Conservation (phyloP, 768 basidiomycete genomes). For the Tylopilus subfusipes region DNA sequence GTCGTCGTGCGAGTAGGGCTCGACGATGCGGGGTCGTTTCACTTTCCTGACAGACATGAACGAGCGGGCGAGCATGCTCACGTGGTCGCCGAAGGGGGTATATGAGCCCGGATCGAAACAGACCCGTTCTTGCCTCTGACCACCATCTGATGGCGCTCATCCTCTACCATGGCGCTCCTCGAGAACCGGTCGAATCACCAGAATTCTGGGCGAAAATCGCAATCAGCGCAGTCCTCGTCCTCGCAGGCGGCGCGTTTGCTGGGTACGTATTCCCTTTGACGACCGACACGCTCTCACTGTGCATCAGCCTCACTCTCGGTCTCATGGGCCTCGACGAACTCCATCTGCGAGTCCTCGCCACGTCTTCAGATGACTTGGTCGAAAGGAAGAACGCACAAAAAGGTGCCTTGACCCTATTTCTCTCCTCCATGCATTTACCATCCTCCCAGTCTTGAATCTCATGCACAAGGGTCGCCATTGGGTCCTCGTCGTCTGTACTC, state of each 20-base stretch:
- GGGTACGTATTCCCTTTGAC: conserved; percentile 46
- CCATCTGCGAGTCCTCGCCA: conserved; percentile 79
- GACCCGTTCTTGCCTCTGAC: not conserved
- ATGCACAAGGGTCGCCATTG: conserved; percentile 77
- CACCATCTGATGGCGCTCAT: not conserved
- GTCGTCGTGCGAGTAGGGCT: conserved; percentile 68
- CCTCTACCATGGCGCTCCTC: not conserved
- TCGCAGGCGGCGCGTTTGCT: conserved; percentile 88
- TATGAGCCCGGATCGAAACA: not conserved
- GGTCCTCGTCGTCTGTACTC: conserved; percentile 76
- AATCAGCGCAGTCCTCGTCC: conserved; percentile 65
- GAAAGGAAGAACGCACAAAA: conserved; percentile 70
- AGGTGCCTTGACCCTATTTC: conserved; percentile 38
- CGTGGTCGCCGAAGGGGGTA: not conserved
- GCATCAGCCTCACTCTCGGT: conserved; percentile 74
- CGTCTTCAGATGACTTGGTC: conserved; percentile 68
- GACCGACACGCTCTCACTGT: not conserved
- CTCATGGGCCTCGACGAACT: conserved; percentile 93
- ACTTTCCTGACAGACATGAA: too few species aligned
- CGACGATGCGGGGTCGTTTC: conserved; percentile 25
- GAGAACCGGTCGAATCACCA: conserved; percentile 45
- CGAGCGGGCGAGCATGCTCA: too few species aligned
- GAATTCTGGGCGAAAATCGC: conserved; percentile 74
- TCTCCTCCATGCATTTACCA: not conserved
- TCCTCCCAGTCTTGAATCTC: conserved; percentile 44